Evolutionary conservation across 768 basidiomycete genomes (phyloP).

Genomic region (Cyclocybe cylindracea): DNA sequence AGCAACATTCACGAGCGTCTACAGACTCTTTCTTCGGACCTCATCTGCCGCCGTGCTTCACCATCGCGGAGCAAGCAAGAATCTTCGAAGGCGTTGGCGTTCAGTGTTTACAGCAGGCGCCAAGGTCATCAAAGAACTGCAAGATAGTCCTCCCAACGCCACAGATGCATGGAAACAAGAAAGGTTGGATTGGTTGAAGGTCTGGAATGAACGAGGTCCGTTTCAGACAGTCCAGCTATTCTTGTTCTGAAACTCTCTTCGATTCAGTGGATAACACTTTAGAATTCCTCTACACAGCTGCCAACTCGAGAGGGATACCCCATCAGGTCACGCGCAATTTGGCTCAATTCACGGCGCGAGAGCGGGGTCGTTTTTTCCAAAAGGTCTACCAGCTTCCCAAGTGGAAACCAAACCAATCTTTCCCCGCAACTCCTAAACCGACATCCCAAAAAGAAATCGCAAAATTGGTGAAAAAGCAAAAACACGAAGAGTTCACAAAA

Average conservation of each 20-base stretch:
- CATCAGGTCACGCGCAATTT: slow-evolving; percentile 63
- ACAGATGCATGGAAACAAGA: slow-evolving; percentile 26
- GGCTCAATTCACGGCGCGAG: slow-evolving; percentile 33
- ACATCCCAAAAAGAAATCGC: slow-evolving; percentile 1
- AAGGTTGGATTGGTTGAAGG: slow-evolving; percentile 42
- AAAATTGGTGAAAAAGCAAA: slow-evolving; percentile 11
- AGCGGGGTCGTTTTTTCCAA: slow-evolving; percentile 30
- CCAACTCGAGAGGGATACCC: slow-evolving; percentile 60
- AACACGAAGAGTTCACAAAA: slow-evolving; percentile 8
- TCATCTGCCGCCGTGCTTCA: slow-evolving; percentile 60
- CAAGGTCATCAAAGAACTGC: slow-evolving; percentile 39
- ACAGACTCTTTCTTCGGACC: slow-evolving; percentile 60
- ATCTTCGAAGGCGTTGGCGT: slow-evolving; percentile 51
- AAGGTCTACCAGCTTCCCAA: slow-evolving; percentile 20
- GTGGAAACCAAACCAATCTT: slow-evolving; percentile 20
- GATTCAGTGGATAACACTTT: slow-evolving; percentile 68
- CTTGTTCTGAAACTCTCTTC: slow-evolving; percentile 1
- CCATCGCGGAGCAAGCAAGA: slow-evolving; percentile 40
- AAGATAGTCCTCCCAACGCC: slow-evolving; percentile 23
- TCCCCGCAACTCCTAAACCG: not conserved
- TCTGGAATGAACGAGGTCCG: slow-evolving; percentile 59
- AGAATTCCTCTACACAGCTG: slow-evolving; percentile 60
- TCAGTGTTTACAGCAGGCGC: slow-evolving; percentile 58
- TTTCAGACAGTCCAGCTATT: not conserved
- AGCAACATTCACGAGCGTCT: slow-evolving; percentile 51